Evolutionary conservation across 1,284 basidiomycete genomes (phyloP), one percentile per base, ranked within the genome.

Genomic region (Apiotrichum laibachii): DNA sequence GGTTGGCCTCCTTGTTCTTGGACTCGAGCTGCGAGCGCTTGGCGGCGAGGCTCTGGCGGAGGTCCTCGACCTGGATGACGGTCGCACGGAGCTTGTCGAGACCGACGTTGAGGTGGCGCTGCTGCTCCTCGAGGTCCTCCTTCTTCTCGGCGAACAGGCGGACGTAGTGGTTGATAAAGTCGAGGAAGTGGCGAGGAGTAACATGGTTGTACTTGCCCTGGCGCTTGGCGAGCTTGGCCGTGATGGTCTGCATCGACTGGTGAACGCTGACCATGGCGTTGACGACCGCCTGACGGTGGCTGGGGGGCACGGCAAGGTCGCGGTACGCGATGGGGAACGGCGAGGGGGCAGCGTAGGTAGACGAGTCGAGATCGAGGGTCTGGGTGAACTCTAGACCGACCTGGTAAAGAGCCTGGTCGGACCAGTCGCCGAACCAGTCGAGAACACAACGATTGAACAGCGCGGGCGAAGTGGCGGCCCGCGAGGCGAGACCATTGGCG

Each of bases 391-490:
- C 94, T 82, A 89, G 86, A 40, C 90, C 94, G 60, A 98, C 94
- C 81, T 97, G 94, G 73, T 90, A 96, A 76, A 97, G 90, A 1
- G 94, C 93, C 73, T 96, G 92, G 68, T 95, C 92, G 9, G 93
- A 92, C 94, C 94, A 97, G 75, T 96, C 92, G 43, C 94, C 93
- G 68, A 97, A 97, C 94, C 94, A 97, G 77, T 97, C 93, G 59
- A 98, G 83, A 7, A 97, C 94, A 74, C 94, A 98, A 80, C 94
- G 88, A 80, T 98, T 98, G 85, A 98, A 98, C 69, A 97, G 82
- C 18, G 94, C 94, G 6, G 96, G 96, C 1, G 94, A 98, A 0
- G 96, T 98, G 1, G 96, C 95, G 10, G 94, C 96, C 57, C 94
- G 86, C 19, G 92, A 92, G 8, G 93, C 94, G 18, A 98, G 84